These are phyloP conservation scores for Venustampulla echinocandica DNA, from an alignment of 495 filamentous ascomycete species.

Conservation along the genomic window DNA sequence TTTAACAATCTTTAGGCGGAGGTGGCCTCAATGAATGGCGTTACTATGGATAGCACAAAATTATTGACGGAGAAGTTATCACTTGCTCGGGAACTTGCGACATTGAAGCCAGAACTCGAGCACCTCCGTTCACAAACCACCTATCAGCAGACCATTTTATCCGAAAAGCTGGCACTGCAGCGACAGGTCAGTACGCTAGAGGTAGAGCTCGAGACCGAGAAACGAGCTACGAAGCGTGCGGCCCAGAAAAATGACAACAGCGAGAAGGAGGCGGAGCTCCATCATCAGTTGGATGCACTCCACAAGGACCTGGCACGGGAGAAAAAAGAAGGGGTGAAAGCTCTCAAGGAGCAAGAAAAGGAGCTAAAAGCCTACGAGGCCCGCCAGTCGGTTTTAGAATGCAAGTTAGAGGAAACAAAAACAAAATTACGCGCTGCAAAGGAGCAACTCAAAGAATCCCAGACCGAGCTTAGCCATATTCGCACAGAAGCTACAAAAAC, in stretches of 20 bases:
- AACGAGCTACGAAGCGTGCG: conserved; percentile 53
- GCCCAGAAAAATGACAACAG: conserved; percentile 33
- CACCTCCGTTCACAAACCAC: conserved; percentile 62
- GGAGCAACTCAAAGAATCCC: conserved; percentile 57
- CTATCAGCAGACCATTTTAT: conserved; percentile 53
- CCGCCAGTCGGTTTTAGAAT: neutral
- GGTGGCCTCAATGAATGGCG: conserved; percentile 49
- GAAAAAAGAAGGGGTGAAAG: conserved; percentile 28
- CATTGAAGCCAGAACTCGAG: conserved; percentile 68
- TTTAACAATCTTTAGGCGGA: conserved; percentile 45
- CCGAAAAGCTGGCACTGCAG: conserved; percentile 69
- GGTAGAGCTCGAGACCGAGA: conserved; percentile 72
- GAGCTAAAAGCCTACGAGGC: neutral
- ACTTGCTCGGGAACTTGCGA: conserved; percentile 60
- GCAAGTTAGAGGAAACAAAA: conserved; percentile 56
- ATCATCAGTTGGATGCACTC: conserved; percentile 36
- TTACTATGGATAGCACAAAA: conserved; percentile 58
- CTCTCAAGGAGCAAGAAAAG: conserved; percentile 40
- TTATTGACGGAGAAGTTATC: conserved; percentile 68
- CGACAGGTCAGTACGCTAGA: conserved; percentile 66
- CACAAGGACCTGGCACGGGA: conserved; percentile 45
- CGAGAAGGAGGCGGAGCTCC: conserved; percentile 36
- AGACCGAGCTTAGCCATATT: conserved; percentile 35
- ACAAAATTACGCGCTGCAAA: conserved; percentile 58
- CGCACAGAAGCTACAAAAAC: conserved; percentile 10